Evolutionary conservation across 1,139 yeast genomes (phyloP).

Genomic region (Debaryomyces sp.): DNA sequence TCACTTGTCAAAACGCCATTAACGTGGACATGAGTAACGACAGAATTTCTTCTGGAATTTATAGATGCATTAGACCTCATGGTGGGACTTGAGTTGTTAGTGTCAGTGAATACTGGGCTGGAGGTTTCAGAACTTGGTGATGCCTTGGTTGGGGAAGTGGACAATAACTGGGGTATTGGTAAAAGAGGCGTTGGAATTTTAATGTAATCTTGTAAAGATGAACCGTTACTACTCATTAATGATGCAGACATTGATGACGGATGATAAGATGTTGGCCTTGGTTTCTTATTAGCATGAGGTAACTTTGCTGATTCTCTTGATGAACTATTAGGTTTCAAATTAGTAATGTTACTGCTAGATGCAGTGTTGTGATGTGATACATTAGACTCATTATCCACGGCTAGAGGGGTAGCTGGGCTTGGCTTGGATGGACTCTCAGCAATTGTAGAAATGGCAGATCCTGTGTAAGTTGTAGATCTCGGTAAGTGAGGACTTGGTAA

Average conservation of each 20-base stretch:
- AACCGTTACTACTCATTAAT: slow-evolving; percentile 22
- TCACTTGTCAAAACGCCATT: slow-evolving; percentile 49
- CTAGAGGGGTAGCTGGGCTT: slow-evolving; percentile 3
- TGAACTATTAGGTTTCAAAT: slow-evolving; percentile 11
- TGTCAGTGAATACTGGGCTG: slow-evolving; percentile 5
- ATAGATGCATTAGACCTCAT: slow-evolving; percentile 15
- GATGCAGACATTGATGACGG: slow-evolving; percentile 55
- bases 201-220: slow-evolving; percentile 32
- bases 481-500: slow-evolving; percentile 28
- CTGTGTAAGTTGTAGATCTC: slow-evolving; percentile 48
- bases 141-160: slow-evolving; percentile 41
- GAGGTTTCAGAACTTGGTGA: slow-evolving; percentile 21
- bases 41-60: slow-evolving; percentile 42
- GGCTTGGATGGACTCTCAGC: slow-evolving; percentile 46
- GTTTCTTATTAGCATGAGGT: slow-evolving; percentile 55
- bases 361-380: neutral
- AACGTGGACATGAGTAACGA: slow-evolving; percentile 50
- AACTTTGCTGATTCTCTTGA: slow-evolving; percentile 31
- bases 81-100: slow-evolving; percentile 15
- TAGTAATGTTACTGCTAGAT: neutral
- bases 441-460: slow-evolving; percentile 45
- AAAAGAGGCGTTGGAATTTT: slow-evolving; percentile 33
- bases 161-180: slow-evolving; percentile 40
- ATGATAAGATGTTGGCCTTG: slow-evolving; percentile 81
- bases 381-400: slow-evolving; percentile 12